phyloP scores from a whole-genome alignment of 257 asterid species.

The Fraxinus pennsylvanica region DNA sequence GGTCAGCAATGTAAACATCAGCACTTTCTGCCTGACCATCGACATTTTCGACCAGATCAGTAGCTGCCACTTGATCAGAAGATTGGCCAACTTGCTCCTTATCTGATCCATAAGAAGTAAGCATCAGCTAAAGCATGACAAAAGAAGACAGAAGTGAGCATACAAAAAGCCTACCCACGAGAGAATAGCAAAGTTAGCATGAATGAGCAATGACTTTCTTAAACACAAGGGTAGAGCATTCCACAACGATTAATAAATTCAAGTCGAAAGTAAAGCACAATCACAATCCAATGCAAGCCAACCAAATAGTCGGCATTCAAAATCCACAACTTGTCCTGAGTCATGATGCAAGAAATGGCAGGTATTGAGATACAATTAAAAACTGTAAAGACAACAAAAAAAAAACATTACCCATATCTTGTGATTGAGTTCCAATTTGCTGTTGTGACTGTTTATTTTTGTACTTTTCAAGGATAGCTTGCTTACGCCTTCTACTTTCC shows the following conservation, averaged over 20 bases:
- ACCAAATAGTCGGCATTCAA: neutral
- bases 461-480: slow-evolving; percentile 89
- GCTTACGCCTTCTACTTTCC: slow-evolving; percentile 86
- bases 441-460: slow-evolving; percentile 45
- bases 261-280: neutral
- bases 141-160: slow-evolving; percentile 9
- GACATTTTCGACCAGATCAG: slow-evolving; percentile 30
- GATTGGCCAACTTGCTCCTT: slow-evolving; percentile 45
- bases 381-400: neutral
- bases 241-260: slow-evolving; percentile 7
- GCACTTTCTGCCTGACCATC: slow-evolving; percentile 49
- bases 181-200: neutral
- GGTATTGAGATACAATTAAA: neutral
- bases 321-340: neutral
- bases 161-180: neutral
- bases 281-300: neutral
- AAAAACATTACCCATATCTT: slow-evolving; percentile 34
- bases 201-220: neutral
- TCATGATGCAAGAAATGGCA: neutral
- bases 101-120: slow-evolving; percentile 30
- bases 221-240: neutral
- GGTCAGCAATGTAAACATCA: slow-evolving; percentile 53
- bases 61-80: slow-evolving; percentile 36
- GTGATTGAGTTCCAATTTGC: slow-evolving; percentile 30
- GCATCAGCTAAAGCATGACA: slow-evolving; percentile 21